Evolutionary conservation across 2,329 filamentous ascomycete genomes (phyloP), one percentile per base, ranked within the genome.

Genomic region (Penicillium sp.): DNA sequence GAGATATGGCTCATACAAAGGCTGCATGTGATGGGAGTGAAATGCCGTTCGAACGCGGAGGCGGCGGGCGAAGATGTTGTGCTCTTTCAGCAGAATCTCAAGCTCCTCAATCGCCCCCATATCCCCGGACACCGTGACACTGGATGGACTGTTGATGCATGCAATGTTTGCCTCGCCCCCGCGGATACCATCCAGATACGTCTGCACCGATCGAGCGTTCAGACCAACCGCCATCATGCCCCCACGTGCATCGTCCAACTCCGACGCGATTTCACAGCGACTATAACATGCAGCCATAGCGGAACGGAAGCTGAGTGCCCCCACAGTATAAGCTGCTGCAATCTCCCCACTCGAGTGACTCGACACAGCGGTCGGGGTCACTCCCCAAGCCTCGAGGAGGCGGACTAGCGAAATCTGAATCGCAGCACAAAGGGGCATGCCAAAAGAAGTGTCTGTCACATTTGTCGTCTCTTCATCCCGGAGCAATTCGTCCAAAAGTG

Each of bases 261-360:
- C 24, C 1, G n/a, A 29, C 7, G 22, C 27, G 31, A 65, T 59
- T 1, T 72, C 48, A 1, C 78, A 77, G 1, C 79, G 74, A 51
- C 74, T 75, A 58, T 77, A 81, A 0, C 78, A 76, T 9, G 48
- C 32, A 2, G 38, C 24, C 16, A 54, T 54, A 2, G 51, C 51
- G 13, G 39, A 22, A 4, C 27, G 13, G 18, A 24, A 40, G 22
- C 39, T 31, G 3, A 54, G 13, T 7, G 32, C 18, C 1, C 45
- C 45, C 5, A 41, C 45, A 39, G 51, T 45, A 54, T 54, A 54
- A 5, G 51, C 51, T 29, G 45, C 45, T 3, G 40, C 45, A 18
- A 81, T 80, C 58, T 82, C 79, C 5, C 79, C 79, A 0, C 73
- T 76, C 0, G 77, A 79, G 59, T 81, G 79, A 8, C 79, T 78